Evolutionary conservation across 495 filamentous ascomycete genomes (phyloP).

Genomic region (Penicillium paradoxum): DNA sequence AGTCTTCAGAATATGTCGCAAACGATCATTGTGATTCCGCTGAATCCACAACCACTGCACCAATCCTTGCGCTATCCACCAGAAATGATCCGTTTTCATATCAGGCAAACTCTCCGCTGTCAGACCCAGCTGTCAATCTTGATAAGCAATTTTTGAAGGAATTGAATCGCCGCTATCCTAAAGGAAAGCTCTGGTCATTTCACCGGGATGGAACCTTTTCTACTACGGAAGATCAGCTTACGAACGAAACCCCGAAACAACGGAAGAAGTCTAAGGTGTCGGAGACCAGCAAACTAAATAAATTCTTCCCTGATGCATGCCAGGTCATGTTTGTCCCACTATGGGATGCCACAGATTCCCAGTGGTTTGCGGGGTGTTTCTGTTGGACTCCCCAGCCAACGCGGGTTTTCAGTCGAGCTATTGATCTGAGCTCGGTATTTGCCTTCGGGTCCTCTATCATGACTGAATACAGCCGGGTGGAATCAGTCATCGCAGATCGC

Average conservation of each 20-base stretch:
- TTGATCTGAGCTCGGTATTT: conserved; percentile 48
- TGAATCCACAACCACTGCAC: conserved; percentile 3
- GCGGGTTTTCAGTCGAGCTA: conserved; percentile 34
- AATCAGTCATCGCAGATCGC: conserved; percentile 33
- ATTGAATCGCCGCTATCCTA: conserved; percentile 48
- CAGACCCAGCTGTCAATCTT: conserved; percentile 16
- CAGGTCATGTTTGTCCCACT: conserved; percentile 42
- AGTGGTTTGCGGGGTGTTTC: conserved; percentile 59
- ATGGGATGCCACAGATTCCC: conserved; percentile 54
- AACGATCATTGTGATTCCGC: conserved; percentile 1
- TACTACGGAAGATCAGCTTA: conserved; percentile 17
- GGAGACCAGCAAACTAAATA: conserved; percentile 15
- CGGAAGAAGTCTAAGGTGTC: conserved; percentile 17
- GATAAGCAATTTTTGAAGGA: conserved; percentile 32
- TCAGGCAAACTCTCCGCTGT: not conserved
- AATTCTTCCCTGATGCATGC: conserved; percentile 22
- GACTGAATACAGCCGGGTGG: conserved; percentile 58
- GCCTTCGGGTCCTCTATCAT: conserved; percentile 63
- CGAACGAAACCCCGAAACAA: conserved; percentile 12
- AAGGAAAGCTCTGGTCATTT: conserved; percentile 54
- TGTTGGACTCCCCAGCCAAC: conserved; percentile 44
- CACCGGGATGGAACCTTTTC: conserved; percentile 33
- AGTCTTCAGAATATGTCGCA: conserved; percentile 3
- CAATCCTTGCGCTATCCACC: conserved; percentile 13
- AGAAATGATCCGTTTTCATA: conserved; percentile 12